These are phyloP conservation scores for Suillus weaverae DNA, from an alignment of 768 basidiomycete species.

Conservation along the genomic window DNA sequence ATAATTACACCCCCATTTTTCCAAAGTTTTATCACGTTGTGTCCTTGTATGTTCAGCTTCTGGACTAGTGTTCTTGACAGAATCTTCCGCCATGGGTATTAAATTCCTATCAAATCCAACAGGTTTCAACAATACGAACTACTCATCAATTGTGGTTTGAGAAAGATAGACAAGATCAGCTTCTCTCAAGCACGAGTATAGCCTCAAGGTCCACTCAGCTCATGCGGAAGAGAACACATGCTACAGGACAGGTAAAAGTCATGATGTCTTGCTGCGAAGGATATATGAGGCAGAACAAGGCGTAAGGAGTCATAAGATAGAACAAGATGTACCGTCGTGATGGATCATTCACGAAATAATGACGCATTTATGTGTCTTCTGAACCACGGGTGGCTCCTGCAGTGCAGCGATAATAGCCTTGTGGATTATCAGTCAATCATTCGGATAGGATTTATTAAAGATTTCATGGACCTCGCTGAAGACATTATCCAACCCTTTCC, in stretches of 20 bases:
- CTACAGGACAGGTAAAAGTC: conserved; percentile 22
- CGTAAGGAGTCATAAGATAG: conserved; percentile 37
- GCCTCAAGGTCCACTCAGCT: conserved; percentile 29
- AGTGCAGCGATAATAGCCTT: conserved; percentile 98
- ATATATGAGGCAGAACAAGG: conserved; percentile 36
- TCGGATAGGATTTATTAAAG: conserved; percentile 1
- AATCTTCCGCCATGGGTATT: conserved; percentile 31
- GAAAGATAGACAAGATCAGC: background rate
- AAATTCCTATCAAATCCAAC: conserved; percentile 36
- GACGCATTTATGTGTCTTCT: conserved; percentile 77
- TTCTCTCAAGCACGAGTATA: conserved; percentile 16
- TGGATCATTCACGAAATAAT: conserved; percentile 61
- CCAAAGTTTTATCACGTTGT: background rate
- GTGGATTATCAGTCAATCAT: conserved; percentile 12
- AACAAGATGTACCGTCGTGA: conserved; percentile 28
- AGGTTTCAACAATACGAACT: conserved; percentile 31
- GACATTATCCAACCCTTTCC: conserved; percentile 99
- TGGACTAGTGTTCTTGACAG: no score
- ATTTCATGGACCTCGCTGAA: conserved; percentile 87
- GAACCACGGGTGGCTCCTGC: conserved; percentile 88
- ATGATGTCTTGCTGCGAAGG: conserved; percentile 30
- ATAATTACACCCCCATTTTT: background rate
- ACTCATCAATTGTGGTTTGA: conserved; percentile 24
- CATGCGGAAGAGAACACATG: conserved; percentile 19
- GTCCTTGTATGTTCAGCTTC: no score